These are phyloP conservation scores for Brettanomyces bruxellensis DNA, from an alignment of 805 yeast genomes.

Conservation along the genomic window DNA sequence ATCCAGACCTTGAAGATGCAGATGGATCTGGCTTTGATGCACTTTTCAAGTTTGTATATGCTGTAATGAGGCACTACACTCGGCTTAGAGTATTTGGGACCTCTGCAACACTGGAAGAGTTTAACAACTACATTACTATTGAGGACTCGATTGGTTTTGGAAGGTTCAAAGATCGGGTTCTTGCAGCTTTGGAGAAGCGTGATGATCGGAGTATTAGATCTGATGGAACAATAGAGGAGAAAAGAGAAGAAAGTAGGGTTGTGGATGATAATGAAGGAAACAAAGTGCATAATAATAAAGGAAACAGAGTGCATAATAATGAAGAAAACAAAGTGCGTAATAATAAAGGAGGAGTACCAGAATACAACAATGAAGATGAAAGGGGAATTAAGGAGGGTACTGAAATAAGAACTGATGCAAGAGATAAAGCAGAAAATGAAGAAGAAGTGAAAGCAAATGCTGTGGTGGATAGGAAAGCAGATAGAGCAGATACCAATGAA, in stretches of 20 bases:
- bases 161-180: conserved; percentile 9
- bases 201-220: not conserved
- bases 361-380: not conserved
- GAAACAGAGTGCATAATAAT: no score
- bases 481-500: not conserved
- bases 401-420: not conserved
- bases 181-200: conserved; percentile 4
- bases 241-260: no score
- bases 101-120: conserved; percentile 10
- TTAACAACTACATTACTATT: conserved; percentile 16
- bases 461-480: not conserved
- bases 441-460: no score
- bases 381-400: not conserved
- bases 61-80: conserved; percentile 16
- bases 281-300: no score
- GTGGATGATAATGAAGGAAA: no score
- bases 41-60: conserved; percentile 21
- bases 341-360: no score
- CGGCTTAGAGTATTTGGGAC: conserved; percentile 11
- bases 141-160: conserved; percentile 20
- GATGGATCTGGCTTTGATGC: conserved; percentile 23
- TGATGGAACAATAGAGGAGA: conserved; percentile 1
- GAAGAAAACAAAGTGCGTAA: no score
- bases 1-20: conserved; percentile 6
- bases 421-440: no score